Evolutionary conservation across 768 basidiomycete genomes (phyloP).

Genomic region (Rhodotorula diobovata): DNA sequence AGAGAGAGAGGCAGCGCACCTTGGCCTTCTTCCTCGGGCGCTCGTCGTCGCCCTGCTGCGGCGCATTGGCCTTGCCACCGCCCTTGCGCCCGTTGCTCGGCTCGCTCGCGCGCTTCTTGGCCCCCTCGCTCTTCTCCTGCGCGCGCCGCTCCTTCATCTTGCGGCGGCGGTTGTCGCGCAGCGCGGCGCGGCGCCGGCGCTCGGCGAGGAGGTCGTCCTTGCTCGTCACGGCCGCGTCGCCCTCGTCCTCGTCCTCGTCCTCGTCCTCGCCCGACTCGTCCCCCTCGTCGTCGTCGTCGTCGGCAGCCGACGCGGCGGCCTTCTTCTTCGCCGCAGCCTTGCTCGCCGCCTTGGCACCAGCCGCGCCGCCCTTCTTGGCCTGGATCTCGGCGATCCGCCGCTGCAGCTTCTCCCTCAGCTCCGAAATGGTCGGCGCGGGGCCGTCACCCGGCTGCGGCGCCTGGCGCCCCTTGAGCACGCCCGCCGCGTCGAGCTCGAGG

Average conservation of each 20-base stretch:
- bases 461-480: conserved; percentile 2
- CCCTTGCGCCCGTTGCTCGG: conserved; percentile 39
- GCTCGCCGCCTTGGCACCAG: conserved; percentile 36
- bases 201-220: conserved; percentile 80
- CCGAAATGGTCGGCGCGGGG: conserved; percentile 37
- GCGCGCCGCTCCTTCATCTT: conserved; percentile 77
- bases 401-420: conserved; percentile 34
- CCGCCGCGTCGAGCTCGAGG: conserved; percentile 17
- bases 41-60: conserved; percentile 38
- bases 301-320: conserved; percentile 23
- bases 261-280: conserved; percentile 9
- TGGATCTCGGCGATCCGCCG: conserved; percentile 36
- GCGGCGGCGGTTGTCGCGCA: conserved; percentile 78
- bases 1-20: conserved; percentile 12
- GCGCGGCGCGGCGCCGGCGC: conserved; percentile 66
- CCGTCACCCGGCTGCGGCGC: background rate
- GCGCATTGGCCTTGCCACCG: conserved; percentile 39
- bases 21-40: conserved; percentile 47
- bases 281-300: conserved; percentile 56
- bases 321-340: conserved; percentile 46
- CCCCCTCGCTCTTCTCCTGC: conserved; percentile 51
- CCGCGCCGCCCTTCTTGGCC: conserved; percentile 29
- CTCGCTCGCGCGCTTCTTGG: conserved; percentile 40
- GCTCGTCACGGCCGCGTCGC: conserved; percentile 47
- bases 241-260: conserved; percentile 40